Conservation (phyloP, 2,329 filamentous ascomycete species). For the Seiridium unicorne region DNA sequence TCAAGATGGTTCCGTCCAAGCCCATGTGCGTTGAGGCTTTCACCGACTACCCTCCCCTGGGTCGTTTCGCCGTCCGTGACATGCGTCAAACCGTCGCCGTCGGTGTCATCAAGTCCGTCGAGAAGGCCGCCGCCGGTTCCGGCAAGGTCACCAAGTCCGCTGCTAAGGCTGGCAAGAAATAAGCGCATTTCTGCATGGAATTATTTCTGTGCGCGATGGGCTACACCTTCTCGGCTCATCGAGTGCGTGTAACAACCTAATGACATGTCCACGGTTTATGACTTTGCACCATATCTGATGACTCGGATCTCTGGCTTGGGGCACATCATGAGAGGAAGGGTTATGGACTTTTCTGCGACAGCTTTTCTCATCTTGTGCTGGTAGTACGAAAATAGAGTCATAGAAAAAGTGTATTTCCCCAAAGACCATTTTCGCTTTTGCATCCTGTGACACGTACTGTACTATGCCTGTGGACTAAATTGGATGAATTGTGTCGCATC, state of each 20-base stretch:
- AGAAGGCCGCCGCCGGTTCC: constrained; percentile 55
- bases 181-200: constrained; percentile 37
- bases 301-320: constrained; percentile 38
- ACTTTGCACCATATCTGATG: constrained; percentile 38
- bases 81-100: constrained; percentile 90
- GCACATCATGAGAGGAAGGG: constrained; percentile 42
- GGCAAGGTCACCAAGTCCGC: constrained; percentile 73
- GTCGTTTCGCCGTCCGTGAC: constrained; percentile 99
- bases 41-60: constrained; percentile 99
- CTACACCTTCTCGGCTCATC: not conserved
- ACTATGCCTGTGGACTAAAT: no score
- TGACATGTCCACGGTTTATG: constrained; percentile 26
- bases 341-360: constrained; percentile 35
- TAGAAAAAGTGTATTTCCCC: constrained; percentile 11
- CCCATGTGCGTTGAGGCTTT: constrained; percentile 99
- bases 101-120: constrained; percentile 90
- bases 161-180: constrained; percentile 75
- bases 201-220: constrained; percentile 5
- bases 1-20: constrained; percentile 99
- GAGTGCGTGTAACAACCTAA: constrained; percentile 11
- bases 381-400: constrained; percentile 46
- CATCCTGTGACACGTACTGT: not conserved
- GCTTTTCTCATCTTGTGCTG: constrained; percentile 44
- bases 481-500: no score
- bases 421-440: not conserved